Base-by-base conservation (phyloP, 176 grass and related monocot genomes). In the Lolium perenne region DNA sequence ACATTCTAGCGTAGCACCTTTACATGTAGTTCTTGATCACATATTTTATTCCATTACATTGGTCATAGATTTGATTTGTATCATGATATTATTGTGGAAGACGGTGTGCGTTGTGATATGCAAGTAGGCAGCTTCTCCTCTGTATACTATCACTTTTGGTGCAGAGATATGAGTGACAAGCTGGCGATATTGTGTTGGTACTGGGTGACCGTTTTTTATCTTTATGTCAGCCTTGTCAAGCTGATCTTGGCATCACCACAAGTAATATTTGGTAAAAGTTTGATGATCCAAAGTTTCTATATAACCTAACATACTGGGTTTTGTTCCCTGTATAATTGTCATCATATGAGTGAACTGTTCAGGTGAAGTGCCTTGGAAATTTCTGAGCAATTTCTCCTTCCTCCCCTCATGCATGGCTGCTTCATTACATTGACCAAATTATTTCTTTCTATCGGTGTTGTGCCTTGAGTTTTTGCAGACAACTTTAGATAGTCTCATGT, bases 291-390 rank as follows among this genome's bases (percentile, higher is more conserved):
- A 58, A 58, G 29, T 57, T 55, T n/a, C n/a, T n/a, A n/a, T 16
- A 1, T 79, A 15, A 45, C 17, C 3, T 64, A 56, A 73, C 38
- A 35, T 35, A 35, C 32, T 35, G 32, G 12, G 6, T 7, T 50
- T 32, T 15, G 23, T 40, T 58, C 3, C 48, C 1, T 75, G 35
- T 85, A 49, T 88, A 94, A 92, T 41, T 92, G 92, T n/a, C 92
- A 94, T 82, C 92, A 94, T 82, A 62, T 97, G 35, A 92, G 94
- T 9, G 95, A 97, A 57, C 92, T 94, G 61, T 77, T 92, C 86
- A 91, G 92, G 88, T 89, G 18, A 97, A 94, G 82, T 97, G 92
- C 86, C 88, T 78, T 62, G 77, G 51, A 92, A 88, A 89, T 86
- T 97, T 80, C 7, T 94, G 16, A 88, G 92, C 73, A 92, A 84